Percentiles rank a stretch among this genome's conserved stretches.
Evolutionary conservation across 495 filamentous ascomycete species (phyloP).

Genomic region (Penicillium argentinense): DNA sequence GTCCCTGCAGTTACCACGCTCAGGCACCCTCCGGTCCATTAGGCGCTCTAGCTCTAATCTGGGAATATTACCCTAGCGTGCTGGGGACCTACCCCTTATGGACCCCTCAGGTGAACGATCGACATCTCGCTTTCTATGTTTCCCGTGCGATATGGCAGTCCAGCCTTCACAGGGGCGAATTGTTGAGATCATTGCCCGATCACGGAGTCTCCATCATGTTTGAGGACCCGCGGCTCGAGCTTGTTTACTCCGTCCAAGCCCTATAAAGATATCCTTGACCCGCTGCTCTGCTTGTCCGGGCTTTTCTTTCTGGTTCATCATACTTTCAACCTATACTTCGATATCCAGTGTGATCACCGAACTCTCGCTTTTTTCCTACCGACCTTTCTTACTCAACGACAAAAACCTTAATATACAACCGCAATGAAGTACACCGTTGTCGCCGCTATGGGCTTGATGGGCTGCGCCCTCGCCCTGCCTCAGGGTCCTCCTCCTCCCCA

Average conservation of each 20-base stretch:
- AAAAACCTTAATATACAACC: constrained; percentile 2
- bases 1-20: too few relatives aligned
- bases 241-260: background rate
- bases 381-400: background rate
- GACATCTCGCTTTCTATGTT: constrained; percentile 7
- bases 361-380: background rate
- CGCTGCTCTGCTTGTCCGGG: background rate
- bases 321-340: background rate
- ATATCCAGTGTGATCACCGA: background rate
- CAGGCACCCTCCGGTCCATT: background rate
- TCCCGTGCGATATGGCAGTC: background rate
- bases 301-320: background rate
- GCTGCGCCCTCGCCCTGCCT: constrained; percentile 28
- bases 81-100: background rate
- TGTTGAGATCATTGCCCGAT: constrained; percentile 20
- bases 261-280: constrained; percentile 13
- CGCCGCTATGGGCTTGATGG: constrained; percentile 25
- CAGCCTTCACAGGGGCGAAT: constrained; percentile 8
- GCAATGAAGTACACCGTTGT: constrained; percentile 25
- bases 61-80: background rate
- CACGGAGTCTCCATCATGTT: constrained; percentile 9
- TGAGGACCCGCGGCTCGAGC: constrained; percentile 2
- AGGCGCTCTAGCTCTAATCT: background rate
- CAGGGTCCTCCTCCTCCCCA: constrained; percentile 9
- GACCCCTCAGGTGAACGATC: constrained; percentile 14